These are phyloP conservation scores for Parietaria judaica DNA, from an alignment of 306 rosid species.

Conservation along the genomic window DNA sequence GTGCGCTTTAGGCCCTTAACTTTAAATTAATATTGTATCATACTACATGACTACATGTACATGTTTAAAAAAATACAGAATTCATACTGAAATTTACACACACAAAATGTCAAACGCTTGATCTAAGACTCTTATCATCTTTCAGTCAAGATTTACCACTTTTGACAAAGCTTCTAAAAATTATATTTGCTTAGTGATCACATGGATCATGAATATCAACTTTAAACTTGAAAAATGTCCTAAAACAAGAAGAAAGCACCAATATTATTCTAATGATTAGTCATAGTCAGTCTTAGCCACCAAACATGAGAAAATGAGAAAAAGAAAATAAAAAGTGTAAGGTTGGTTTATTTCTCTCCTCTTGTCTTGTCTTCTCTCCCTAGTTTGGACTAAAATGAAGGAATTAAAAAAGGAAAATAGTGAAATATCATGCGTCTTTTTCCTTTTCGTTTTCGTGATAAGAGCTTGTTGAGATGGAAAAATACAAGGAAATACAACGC, in stretches of 20 bases:
- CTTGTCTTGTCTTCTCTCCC: not conserved
- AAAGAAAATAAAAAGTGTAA: not conserved
- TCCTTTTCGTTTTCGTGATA: not conserved
- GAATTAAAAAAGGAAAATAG: not conserved
- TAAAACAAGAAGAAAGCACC: not conserved
- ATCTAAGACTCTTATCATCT: no score
- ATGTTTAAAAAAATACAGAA: no score
- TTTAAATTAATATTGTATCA: no score
- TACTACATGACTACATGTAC: no score
- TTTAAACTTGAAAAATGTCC: no score
- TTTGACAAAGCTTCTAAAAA: no score
- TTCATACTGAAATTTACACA: no score
- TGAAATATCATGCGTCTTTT: not conserved
- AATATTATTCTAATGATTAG: slow-evolving; percentile 1
- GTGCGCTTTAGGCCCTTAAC: no score
- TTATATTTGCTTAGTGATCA: not conserved
- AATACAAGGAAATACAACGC: not conserved
- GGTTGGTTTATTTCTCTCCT: slow-evolving; percentile 1
- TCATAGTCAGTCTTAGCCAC: not conserved
- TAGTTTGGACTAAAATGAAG: not conserved
- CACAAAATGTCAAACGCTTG: no score
- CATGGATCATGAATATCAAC: not conserved
- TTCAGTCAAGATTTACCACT: no score
- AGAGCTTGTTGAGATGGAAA: not conserved
- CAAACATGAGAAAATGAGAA: not conserved